These are phyloP conservation scores for Coemansia sp. DNA, from an alignment of 371 early-diverging fungal genomes.

Conservation along the genomic window DNA sequence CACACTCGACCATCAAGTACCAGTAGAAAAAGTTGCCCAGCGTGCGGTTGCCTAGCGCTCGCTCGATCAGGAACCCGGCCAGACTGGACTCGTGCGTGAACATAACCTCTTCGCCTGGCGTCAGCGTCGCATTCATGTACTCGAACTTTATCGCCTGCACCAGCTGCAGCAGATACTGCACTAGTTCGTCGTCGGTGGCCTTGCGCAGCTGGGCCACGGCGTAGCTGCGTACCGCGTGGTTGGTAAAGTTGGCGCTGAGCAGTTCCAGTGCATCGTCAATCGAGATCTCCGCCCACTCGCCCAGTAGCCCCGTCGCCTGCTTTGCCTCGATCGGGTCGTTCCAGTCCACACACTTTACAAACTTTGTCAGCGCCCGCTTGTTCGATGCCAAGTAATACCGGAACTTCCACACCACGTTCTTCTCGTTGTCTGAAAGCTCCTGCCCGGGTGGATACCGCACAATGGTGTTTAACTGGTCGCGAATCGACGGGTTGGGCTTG, in stretches of 20 bases:
- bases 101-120: constrained; percentile 34
- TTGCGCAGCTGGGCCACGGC: constrained; percentile 86
- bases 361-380: constrained; percentile 93
- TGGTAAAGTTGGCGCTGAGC: constrained; percentile 83
- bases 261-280: constrained; percentile 95
- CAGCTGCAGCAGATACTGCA: constrained; percentile 88
- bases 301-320: constrained; percentile 86
- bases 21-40: constrained; percentile 92
- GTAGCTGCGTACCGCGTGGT: constrained; percentile 78
- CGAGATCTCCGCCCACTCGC: constrained; percentile 87
- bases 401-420: constrained; percentile 96
- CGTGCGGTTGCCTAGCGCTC: constrained; percentile 73
- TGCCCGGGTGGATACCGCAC: constrained; percentile 77
- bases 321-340: constrained; percentile 85
- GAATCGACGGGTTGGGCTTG: constrained; percentile 90
- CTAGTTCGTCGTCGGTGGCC: constrained; percentile 92
- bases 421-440: constrained; percentile 77
- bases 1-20: constrained; percentile 93
- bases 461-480: constrained; percentile 92
- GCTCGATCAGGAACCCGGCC: constrained; percentile 83
- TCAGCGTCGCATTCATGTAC: constrained; percentile 31
- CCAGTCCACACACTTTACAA: constrained; percentile 95
- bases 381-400: constrained; percentile 90
- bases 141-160: constrained; percentile 98
- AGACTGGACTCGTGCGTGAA: constrained; percentile 67